A percentile compares a stretch with the other conserved stretches of the same genome.
These are phyloP conservation scores for Grosmannia huntii DNA, from an alignment of 2,329 filamentous ascomycete genomes.

Conservation along the genomic window DNA sequence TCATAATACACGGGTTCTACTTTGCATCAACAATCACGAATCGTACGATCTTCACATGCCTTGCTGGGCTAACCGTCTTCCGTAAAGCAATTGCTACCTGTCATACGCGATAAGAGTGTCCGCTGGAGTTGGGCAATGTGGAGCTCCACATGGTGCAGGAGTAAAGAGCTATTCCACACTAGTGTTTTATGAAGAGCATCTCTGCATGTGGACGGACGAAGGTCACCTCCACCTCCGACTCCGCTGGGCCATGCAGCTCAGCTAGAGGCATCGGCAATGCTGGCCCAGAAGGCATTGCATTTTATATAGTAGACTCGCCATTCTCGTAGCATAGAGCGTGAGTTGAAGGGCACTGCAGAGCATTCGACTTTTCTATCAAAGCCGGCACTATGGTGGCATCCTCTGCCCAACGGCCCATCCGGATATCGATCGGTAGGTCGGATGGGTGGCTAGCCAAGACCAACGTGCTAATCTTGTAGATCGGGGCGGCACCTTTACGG, in stretches of 20 bases:
- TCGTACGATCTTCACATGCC: too few species aligned
- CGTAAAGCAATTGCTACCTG: too few species aligned
- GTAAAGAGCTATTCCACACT: too few species aligned
- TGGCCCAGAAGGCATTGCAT: background rate
- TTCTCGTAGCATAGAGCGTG: background rate
- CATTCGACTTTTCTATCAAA: background rate
- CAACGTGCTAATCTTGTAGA: background rate
- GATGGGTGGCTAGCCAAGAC: background rate
- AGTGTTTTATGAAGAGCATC: background rate
- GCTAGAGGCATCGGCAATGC: background rate
- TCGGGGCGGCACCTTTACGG: slow-evolving; percentile 4
- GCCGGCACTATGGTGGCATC: background rate
- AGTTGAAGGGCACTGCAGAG: background rate
- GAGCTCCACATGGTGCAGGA: background rate
- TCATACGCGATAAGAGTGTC: background rate
- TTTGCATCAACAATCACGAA: too few species aligned
- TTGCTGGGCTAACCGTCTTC: too few species aligned
- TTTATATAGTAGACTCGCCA: background rate
- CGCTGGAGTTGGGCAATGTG: background rate
- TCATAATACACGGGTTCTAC: too few species aligned
- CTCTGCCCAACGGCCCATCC: background rate
- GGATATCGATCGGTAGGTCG: background rate
- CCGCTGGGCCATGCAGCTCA: background rate
- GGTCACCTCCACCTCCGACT: background rate
- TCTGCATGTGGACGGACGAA: background rate